Conservation (phyloP, 768 basidiomycete species). For the Suillus paluster region DNA sequence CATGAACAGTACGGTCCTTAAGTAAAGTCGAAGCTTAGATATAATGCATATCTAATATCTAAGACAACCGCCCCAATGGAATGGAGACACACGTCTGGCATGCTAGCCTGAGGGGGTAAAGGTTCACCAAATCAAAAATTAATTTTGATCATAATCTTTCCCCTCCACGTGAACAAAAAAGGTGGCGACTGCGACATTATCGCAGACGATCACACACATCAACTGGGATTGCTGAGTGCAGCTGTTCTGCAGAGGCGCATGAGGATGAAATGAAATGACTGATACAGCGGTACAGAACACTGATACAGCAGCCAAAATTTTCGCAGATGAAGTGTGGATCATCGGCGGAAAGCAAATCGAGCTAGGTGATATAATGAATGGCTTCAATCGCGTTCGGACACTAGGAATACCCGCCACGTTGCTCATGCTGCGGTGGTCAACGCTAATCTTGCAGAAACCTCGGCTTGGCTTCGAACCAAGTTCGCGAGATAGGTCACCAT, state of each 20-base stretch:
- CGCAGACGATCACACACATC: not conserved
- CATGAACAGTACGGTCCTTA: not conserved
- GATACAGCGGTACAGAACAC: slow-evolving; percentile 3
- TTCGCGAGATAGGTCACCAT: slow-evolving; percentile 96
- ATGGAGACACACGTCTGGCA: not conserved
- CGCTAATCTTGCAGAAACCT: slow-evolving; percentile 86
- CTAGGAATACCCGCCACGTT: slow-evolving; percentile 26
- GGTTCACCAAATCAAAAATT: not conserved
- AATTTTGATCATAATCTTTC: no score
- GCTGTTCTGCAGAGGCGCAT: not conserved
- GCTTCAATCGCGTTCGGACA: slow-evolving; percentile 11
- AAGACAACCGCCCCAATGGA: not conserved
- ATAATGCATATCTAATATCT: not conserved
- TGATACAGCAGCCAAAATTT: not conserved
- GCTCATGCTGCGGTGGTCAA: slow-evolving; percentile 53
- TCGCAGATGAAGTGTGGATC: not conserved
- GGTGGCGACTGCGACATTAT: not conserved
- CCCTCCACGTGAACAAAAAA: not conserved
- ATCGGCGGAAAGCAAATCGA: not conserved
- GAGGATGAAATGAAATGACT: not conserved
- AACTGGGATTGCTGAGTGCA: not conserved
- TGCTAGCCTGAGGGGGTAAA: not conserved
- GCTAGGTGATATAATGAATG: not conserved
- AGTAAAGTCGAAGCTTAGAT: not conserved
- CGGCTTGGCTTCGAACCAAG: slow-evolving; percentile 90